phyloP scores from a whole-genome alignment of 768 basidiomycete species.

The Naganishia randhawae region DNA sequence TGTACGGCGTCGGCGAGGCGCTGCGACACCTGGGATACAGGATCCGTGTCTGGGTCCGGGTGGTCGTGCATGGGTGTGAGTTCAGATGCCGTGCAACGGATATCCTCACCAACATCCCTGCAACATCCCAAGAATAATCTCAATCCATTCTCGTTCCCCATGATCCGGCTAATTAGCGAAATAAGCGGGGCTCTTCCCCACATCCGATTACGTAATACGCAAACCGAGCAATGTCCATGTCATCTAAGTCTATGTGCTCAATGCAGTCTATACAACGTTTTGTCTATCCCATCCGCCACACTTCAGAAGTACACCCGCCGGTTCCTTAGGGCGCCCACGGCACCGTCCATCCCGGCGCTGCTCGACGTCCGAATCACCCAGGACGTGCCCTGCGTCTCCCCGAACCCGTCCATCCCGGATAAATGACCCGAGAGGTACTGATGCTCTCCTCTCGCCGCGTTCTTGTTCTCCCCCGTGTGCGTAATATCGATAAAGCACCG shows the following conservation, averaged over 20 bases:
- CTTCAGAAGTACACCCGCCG: neutral
- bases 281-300: neutral
- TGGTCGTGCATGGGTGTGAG: neutral
- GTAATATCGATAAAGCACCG: conserved; percentile 7
- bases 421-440: neutral
- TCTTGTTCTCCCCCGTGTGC: neutral
- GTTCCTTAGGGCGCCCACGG: neutral
- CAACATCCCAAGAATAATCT: no score
- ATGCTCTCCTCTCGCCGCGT: neutral
- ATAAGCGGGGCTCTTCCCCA: neutral
- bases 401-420: conserved; percentile 9
- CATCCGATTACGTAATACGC: neutral
- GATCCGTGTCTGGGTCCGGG: neutral
- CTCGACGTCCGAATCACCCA: conserved; percentile 1
- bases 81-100: neutral
- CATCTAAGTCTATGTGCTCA: neutral
- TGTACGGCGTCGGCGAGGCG: neutral
- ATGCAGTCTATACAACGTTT: neutral
- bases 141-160: no score
- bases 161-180: neutral
- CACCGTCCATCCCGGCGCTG: neutral
- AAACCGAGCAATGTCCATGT: neutral
- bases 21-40: no score
- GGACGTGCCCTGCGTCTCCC: neutral
- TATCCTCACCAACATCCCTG: neutral